Base-by-base conservation (phyloP, 2,329 filamentous ascomycete genomes). In the Ophiocordyceps robertsii region DNA sequence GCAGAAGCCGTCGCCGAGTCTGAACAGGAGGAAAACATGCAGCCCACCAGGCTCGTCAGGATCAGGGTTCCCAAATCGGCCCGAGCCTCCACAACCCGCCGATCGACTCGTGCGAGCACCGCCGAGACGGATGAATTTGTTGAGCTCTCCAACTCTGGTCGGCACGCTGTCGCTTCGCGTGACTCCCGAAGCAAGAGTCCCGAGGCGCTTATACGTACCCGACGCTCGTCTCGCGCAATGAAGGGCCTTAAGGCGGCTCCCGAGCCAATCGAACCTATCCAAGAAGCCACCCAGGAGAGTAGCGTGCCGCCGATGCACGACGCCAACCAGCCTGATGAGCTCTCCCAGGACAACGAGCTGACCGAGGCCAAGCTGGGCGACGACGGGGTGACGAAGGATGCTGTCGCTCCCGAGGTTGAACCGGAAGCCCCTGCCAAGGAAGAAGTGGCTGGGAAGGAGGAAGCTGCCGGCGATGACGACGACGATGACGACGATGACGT, bases 81-180 rank as follows among this genome's bases (percentile, higher is more conserved):
- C 32, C 45, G 47, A 4, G 49, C 48, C 21, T 53, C 45, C 29
- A 52, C 51, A 2, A 65, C 66, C 33, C 65, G 73, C 30, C 64
- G 72, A 50, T 54, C 61, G 10, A 77, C 75, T 11, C 63, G 75
- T 29, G 72, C 70, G 14, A 67, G 61, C 43, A 75, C 73, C 4
- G 73, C 70, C 37, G 73, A 77, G 38, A 63, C 65, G 0, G 72
- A 77, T 37, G 64, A 69, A 5, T 66, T 78, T 7, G 56, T 78
- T 5, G 74, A 80, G 51, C 61, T 81, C 13, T 73, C 76, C 6
- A 73, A 67, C 50, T 80, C 77, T 8, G 77, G 77, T n/a, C 69
- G 66, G 44, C 76, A 81, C 48, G 69, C 67, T 17, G 65, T 66
- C 35, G 55, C 64, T 2, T 65, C 71, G 33, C 62, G 62, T 16